These are phyloP conservation scores for Solanum chaucha DNA, from an alignment of 257 asterid genomes.

Conservation along the genomic window DNA sequence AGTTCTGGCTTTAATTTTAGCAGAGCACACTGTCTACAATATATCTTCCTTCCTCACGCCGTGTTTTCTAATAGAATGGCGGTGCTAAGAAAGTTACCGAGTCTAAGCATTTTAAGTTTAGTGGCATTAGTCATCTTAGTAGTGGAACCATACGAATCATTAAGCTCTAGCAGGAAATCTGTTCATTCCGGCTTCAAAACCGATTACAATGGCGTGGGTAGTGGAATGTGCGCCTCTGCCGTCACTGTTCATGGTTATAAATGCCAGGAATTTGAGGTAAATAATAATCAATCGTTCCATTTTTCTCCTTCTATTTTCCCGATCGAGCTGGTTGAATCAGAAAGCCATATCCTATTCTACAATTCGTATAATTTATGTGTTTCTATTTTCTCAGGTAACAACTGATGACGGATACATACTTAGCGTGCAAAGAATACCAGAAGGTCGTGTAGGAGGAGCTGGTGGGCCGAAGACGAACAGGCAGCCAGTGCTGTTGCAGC, in stretches of 20 bases:
- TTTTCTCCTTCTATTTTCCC: not conserved
- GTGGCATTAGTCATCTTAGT: slow-evolving; percentile 3
- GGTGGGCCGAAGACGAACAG: not conserved
- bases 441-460: slow-evolving; percentile 15
- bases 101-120: slow-evolving; percentile 4
- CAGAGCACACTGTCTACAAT: not conserved
- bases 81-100: not conserved
- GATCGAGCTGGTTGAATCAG: not conserved
- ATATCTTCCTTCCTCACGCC: not conserved
- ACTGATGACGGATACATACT: slow-evolving; percentile 41
- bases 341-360: not conserved
- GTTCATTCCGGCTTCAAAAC: not conserved
- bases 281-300: not conserved
- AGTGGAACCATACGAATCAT: slow-evolving; percentile 16
- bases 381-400: slow-evolving; percentile 14
- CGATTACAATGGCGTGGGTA: not conserved
- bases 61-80: slow-evolving; percentile 15
- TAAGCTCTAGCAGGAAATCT: slow-evolving; percentile 19
- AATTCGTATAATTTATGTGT: not conserved
- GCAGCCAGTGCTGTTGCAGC: slow-evolving; percentile 36
- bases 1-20: not conserved
- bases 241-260: slow-evolving; percentile 46
- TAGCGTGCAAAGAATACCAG: slow-evolving; percentile 34
- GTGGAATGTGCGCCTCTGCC: slow-evolving; percentile 50
- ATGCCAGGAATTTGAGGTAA: slow-evolving; percentile 61